Evolutionary conservation across 177 flowering plant species (phyloP).

Genomic region (Vitis hybrid): DNA sequence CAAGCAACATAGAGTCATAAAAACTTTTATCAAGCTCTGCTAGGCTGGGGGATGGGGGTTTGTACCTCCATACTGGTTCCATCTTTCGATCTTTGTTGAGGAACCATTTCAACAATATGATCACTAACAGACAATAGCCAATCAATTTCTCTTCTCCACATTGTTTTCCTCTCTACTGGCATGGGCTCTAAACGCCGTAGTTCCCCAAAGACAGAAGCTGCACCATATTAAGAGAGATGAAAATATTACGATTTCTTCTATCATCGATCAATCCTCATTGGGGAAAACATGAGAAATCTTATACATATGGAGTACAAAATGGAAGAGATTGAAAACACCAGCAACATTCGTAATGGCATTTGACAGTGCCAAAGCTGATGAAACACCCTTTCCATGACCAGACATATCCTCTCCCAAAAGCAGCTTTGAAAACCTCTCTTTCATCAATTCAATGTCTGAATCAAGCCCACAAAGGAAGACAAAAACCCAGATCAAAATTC

Average conservation of each 20-base stretch:
- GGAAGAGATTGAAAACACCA: conserved; percentile 27
- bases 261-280: background rate
- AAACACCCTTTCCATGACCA: conserved; percentile 77
- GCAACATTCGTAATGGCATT: conserved; percentile 74
- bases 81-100: conserved; percentile 46
- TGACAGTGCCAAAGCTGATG: conserved; percentile 69
- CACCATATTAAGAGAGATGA: background rate
- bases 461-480: background rate
- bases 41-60: background rate
- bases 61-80: conserved; percentile 50
- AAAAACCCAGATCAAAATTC: background rate
- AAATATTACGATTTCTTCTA: background rate
- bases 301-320: background rate
- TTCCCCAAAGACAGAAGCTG: conserved; percentile 61
- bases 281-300: background rate
- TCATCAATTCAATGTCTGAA: conserved; percentile 62
- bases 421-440: conserved; percentile 60
- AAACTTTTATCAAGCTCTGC: background rate
- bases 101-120: conserved; percentile 54
- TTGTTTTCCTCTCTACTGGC: conserved; percentile 42
- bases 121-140: conserved; percentile 50
- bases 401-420: conserved; percentile 79
- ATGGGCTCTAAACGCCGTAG: conserved; percentile 47
- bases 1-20: background rate
- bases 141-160: conserved; percentile 55